phyloP scores from a whole-genome alignment of 1,139 yeast species.

The Magnusiomyces fungicola region DNA sequence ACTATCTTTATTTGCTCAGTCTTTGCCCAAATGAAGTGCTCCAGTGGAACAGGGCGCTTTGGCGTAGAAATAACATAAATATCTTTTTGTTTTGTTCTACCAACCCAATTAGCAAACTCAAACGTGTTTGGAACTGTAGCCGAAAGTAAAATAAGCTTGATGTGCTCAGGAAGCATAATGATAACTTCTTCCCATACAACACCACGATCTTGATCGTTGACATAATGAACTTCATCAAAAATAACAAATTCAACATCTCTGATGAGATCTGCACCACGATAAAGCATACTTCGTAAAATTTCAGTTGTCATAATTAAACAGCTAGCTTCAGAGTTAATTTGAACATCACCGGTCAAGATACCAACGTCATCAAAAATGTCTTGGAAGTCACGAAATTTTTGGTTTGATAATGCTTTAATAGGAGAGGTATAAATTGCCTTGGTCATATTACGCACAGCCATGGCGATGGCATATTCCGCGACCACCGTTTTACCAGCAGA shows the following conservation, averaged over 20 bases:
- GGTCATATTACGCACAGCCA: conserved; percentile 81
- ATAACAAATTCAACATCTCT: conserved; percentile 96
- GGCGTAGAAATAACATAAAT: conserved; percentile 94
- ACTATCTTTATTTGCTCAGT: conserved; percentile 61
- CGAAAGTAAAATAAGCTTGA: conserved; percentile 48
- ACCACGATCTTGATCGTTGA: conserved; percentile 94
- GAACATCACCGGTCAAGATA: conserved; percentile 95
- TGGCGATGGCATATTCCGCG: conserved; percentile 98
- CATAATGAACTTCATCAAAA: conserved; percentile 93
- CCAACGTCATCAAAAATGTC: conserved; percentile 97
- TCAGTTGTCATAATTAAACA: conserved; percentile 98
- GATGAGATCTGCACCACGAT: conserved; percentile 90
- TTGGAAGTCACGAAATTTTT: conserved; percentile 85
- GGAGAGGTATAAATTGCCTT: conserved; percentile 97
- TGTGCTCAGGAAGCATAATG: conserved; percentile 90
- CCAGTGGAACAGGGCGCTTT: conserved; percentile 92
- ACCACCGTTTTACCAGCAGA: conserved; percentile 99
- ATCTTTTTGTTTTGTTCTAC: conserved; percentile 91
- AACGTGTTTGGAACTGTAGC: conserved; percentile 97
- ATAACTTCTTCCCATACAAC: conserved; percentile 99
- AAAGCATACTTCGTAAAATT: conserved; percentile 84
- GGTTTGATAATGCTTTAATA: conserved; percentile 92
- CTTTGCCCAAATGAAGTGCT: conserved; percentile 77
- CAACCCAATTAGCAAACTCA: conserved; percentile 98
- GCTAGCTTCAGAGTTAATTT: conserved; percentile 93